Conservation (phyloP, 164 flowering plant species). For the Echeveria elegans region DNA sequence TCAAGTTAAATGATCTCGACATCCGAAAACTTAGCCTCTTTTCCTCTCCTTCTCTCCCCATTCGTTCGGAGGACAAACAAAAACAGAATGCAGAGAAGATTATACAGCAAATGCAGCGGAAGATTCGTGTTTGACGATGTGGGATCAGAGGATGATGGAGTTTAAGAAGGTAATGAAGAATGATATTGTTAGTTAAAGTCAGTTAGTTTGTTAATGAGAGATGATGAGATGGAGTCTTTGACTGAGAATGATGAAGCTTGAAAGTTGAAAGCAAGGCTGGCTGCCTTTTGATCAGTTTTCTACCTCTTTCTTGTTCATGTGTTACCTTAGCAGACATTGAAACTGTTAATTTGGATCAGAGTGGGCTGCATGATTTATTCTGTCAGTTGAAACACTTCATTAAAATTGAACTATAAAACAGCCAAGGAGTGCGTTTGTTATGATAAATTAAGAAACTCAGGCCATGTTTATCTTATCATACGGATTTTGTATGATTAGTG, state of each 20-base stretch:
- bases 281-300: neutral
- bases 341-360: too few species aligned
- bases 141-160: neutral
- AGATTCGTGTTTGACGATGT: neutral
- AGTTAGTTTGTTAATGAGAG: neutral
- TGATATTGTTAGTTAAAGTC: neutral
- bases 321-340: too few species aligned
- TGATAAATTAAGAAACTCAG: too few species aligned
- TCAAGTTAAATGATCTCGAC: conserved; percentile 21
- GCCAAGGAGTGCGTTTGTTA: too few species aligned
- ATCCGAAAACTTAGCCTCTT: conserved; percentile 22
- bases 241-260: neutral
- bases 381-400: conserved; percentile 64
- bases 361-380: conserved; percentile 25
- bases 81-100: neutral
- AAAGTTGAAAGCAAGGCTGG: too few species aligned
- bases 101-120: too few species aligned
- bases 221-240: neutral
- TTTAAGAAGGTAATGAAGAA: neutral
- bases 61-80: neutral
- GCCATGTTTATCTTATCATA: too few species aligned
- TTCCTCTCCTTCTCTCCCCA: neutral
- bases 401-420: too few species aligned
- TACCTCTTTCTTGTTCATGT: too few species aligned
- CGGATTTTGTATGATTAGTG: too few species aligned